Evolutionary conservation across 2,329 filamentous ascomycete species (phyloP), one percentile per base, ranked within the genome.

Genomic region (Sclerotinia sclerotiorum): DNA sequence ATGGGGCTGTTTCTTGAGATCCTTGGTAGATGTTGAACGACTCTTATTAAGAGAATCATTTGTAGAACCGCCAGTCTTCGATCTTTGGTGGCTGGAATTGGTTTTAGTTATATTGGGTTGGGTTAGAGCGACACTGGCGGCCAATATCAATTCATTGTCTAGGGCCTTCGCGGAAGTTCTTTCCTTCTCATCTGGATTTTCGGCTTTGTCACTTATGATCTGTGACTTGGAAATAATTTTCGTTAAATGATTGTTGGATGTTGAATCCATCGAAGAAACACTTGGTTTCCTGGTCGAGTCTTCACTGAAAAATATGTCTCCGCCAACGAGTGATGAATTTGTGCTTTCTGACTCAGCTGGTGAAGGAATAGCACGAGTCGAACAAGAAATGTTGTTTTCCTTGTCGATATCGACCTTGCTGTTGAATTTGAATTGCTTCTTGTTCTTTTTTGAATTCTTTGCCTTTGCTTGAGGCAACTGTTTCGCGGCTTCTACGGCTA

Each of bases 271-370:
- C 2, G 39, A 66, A 15, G 54, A 49, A 7, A 71, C 2, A 65
- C 69, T 73, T 42, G 42, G 63, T n/a, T 71, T 70, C 17, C 70
- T 65, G 63, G 65, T 71, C 0, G 69, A 69, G 15, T 46, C 24
- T n/a, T 27, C 54, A 44, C 69, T 71, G 27, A 69, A 70, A 2
- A 70, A 71, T 5, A 46, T 67, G 13, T 69, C 69, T 27, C 58
- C 63, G 19, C 66, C 70, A 17, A n/a, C 6, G 21, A 32, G 13
- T 27, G 61, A 64, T 21, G 21, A 19, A 24, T 24, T 63, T 19
- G 62, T 49, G 24, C 21, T 21, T 51, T 55, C 44, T 8, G 56
- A 67, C 17, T 51, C 64, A n/a, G 49, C 42, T 3, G 56, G 64
- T 19, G 68, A 61, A n/a, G 39, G 11, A 5, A 24, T 49, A 15